These are phyloP conservation scores for Penicillium macrosclerotiorum DNA, from an alignment of 495 filamentous ascomycete species.

Conservation along the genomic window DNA sequence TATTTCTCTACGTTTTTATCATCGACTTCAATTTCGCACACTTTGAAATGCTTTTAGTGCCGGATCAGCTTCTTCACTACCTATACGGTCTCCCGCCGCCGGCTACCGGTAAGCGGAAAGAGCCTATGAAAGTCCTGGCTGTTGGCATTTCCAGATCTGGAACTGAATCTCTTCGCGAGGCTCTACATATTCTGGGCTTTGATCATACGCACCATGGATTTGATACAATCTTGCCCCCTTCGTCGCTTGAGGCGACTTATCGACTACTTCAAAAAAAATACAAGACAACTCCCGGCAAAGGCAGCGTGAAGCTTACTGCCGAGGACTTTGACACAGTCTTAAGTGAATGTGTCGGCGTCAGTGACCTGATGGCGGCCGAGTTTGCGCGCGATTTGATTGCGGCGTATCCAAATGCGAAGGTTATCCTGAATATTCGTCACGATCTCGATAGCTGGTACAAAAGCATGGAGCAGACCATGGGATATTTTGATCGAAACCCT, in stretches of 20 bases:
- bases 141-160: constrained; percentile 28
- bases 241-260: constrained; percentile 11
- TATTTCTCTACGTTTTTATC: too few species aligned
- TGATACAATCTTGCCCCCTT: constrained; percentile 20
- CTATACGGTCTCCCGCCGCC: constrained; percentile 18
- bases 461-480: constrained; percentile 16
- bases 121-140: constrained; percentile 26
- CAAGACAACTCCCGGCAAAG: neutral
- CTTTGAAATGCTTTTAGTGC: too few species aligned
- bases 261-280: constrained; percentile 23
- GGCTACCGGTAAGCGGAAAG: constrained; percentile 6
- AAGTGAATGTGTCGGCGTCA: constrained; percentile 47
- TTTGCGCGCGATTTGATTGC: constrained; percentile 57
- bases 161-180: constrained; percentile 29
- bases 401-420: constrained; percentile 59
- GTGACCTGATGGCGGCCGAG: constrained; percentile 51
- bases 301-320: constrained; percentile 11
- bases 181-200: constrained; percentile 21
- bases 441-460: constrained; percentile 45
- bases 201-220: constrained; percentile 26
- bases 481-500: constrained; percentile 4
- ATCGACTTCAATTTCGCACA: too few species aligned
- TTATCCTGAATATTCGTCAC: constrained; percentile 49
- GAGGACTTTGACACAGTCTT: constrained; percentile 48
- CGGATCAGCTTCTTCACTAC: too few species aligned